Evolutionary conservation across 352 stramenopile species (phyloP).

Genomic region (Pythium diclinum): DNA sequence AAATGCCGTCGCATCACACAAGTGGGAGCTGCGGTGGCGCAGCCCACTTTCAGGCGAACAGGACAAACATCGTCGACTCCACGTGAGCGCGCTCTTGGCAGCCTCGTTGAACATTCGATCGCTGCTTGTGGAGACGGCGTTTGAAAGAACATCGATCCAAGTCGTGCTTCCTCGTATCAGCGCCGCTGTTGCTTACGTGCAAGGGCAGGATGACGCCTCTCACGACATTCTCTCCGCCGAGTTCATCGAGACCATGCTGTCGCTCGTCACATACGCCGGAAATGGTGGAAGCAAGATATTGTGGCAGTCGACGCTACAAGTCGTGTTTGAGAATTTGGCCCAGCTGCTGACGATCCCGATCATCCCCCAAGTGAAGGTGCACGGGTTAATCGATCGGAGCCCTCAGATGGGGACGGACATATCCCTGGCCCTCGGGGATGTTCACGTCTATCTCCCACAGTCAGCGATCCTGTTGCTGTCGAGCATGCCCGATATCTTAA

Average conservation of each 20-base stretch:
- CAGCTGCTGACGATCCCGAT: conserved; percentile 71
- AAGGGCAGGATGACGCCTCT: conserved; percentile 34
- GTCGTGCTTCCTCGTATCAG: conserved; percentile 15
- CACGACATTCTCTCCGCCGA: conserved; percentile 62
- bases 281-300: conserved; percentile 29
- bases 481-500: conserved; percentile 40
- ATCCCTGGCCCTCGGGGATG: conserved; percentile 47
- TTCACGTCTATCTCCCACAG: conserved; percentile 63
- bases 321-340: conserved; percentile 68
- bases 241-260: conserved; percentile 42
- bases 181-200: conserved; percentile 8
- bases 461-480: conserved; percentile 65
- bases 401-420: conserved; percentile 34
- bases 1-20: conserved; percentile 43
- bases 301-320: conserved; percentile 45
- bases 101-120: conserved; percentile 67
- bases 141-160: conserved; percentile 35
- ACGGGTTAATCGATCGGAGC: conserved; percentile 36
- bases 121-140: conserved; percentile 35
- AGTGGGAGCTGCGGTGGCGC: conserved; percentile 79
- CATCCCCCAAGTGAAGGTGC: conserved; percentile 46
- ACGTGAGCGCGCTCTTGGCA: conserved; percentile 64
- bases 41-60: conserved; percentile 55
- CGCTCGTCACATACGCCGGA: conserved; percentile 29
- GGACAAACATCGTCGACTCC: conserved; percentile 62